Evolutionary conservation across 257 asterid genomes (phyloP).

Genomic region (Salvia rosmarinus): DNA sequence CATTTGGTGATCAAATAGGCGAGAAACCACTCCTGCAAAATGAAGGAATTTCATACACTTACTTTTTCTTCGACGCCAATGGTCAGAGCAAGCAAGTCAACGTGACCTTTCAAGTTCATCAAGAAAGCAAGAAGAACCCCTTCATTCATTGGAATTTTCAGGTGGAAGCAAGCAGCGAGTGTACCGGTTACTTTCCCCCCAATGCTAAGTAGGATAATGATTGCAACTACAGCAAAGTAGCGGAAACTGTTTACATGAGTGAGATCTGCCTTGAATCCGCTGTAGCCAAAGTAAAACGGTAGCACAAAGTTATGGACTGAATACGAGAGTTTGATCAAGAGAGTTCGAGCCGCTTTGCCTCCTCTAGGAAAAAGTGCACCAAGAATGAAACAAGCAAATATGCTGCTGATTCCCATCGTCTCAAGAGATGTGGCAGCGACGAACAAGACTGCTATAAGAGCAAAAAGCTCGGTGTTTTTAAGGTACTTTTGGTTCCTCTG

Average conservation of each 20-base stretch:
- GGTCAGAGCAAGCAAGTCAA: conserved; percentile 77
- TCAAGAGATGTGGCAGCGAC: conserved; percentile 78
- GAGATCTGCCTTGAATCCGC: conserved; percentile 86
- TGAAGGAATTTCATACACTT: conserved; percentile 34
- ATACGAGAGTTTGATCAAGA: conserved; percentile 76
- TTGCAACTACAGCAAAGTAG: conserved; percentile 50
- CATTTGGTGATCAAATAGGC: neutral
- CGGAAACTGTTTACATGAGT: conserved; percentile 54
- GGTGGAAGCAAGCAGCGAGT: conserved; percentile 74
- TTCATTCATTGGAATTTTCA: conserved; percentile 80
- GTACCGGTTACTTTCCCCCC: conserved; percentile 94
- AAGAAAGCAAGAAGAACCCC: conserved; percentile 92
- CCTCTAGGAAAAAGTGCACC: conserved; percentile 94
- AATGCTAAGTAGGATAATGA: conserved; percentile 72
- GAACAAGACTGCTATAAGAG: conserved; percentile 65
- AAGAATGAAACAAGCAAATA: conserved; percentile 72
- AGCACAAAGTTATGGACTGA: conserved; percentile 78
- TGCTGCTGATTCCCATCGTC: conserved; percentile 79
- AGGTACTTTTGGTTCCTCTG: conserved; percentile 78
- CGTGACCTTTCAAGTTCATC: conserved; percentile 96
- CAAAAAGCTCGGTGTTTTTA: conserved; percentile 65
- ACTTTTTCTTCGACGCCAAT: conserved; percentile 61
- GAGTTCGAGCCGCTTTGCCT: conserved; percentile 86
- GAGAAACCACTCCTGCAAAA: neutral
- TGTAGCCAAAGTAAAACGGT: conserved; percentile 91